These are phyloP conservation scores for Blastobotrys terrestris DNA, from an alignment of 805 yeast genomes.

Conservation along the genomic window DNA sequence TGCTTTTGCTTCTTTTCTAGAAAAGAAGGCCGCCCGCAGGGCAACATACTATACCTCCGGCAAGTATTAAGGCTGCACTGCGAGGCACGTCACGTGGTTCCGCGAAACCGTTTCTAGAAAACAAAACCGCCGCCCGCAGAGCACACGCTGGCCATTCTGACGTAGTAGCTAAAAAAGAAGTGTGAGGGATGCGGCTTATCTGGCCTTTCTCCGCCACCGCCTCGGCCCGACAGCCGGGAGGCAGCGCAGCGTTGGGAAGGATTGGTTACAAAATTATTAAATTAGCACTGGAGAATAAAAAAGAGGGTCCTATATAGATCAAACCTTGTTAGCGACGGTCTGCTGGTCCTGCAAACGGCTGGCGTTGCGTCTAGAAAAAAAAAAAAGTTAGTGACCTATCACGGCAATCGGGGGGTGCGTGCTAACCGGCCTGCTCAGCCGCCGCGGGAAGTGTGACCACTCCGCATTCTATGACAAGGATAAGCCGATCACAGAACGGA, in stretches of 20 bases:
- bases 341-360: constrained; percentile 76
- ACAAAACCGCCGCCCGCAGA: no score
- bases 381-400: background rate
- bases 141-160: no score
- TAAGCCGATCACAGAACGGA: background rate
- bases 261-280: background rate
- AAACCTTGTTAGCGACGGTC: constrained; percentile 70
- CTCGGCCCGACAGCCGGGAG: no score
- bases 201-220: no score
- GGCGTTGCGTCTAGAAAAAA: constrained; percentile 55
- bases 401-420: no score
- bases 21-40: background rate
- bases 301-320: constrained; percentile 12
- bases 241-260: no score
- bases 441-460: background rate
- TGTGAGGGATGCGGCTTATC: no score
- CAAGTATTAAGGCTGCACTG: no score
- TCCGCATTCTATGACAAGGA: background rate
- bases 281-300: constrained; percentile 1
- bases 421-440: background rate
- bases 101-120: no score
- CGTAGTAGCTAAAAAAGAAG: no score
- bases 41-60: background rate
- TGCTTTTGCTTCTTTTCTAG: background rate
- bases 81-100: no score